These are phyloP conservation scores for Casaregolazyma suthepensis DNA, from an alignment of 1,139 yeast genomes.

Conservation along the genomic window DNA sequence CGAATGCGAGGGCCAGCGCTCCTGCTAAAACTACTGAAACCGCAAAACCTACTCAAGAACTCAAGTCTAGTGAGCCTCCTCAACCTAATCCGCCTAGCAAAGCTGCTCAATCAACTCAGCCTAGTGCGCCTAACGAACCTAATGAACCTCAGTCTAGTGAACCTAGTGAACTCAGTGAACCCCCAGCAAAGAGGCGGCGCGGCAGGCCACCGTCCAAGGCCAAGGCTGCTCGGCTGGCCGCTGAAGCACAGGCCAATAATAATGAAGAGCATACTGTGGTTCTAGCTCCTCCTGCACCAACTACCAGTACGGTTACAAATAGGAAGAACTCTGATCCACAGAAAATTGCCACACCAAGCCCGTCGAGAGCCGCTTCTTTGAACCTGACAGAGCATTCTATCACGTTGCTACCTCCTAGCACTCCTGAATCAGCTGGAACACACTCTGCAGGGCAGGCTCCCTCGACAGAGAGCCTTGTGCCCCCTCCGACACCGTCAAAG, in stretches of 20 bases:
- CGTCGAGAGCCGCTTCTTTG: constrained; percentile 11
- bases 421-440: constrained; percentile 6
- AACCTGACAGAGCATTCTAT: constrained; percentile 8
- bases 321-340: constrained; percentile 14
- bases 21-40: background rate
- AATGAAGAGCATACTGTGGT: constrained; percentile 7
- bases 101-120: constrained; percentile 1
- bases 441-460: constrained; percentile 1
- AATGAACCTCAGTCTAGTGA: background rate
- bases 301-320: background rate
- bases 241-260: constrained; percentile 5
- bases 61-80: background rate
- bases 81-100: constrained; percentile 1
- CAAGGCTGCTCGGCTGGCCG: background rate
- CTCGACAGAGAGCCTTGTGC: constrained; percentile 6
- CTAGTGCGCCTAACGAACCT: background rate
- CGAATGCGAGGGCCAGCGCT: background rate
- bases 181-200: background rate
- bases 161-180: constrained; percentile 2
- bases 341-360: constrained; percentile 17
- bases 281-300: constrained; percentile 13
- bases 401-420: constrained; percentile 9
- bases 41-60: background rate
- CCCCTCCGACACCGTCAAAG: constrained; percentile 4
- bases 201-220: background rate